Conservation (phyloP, 2,329 filamentous ascomycete species). For the Tothia fuscella region DNA sequence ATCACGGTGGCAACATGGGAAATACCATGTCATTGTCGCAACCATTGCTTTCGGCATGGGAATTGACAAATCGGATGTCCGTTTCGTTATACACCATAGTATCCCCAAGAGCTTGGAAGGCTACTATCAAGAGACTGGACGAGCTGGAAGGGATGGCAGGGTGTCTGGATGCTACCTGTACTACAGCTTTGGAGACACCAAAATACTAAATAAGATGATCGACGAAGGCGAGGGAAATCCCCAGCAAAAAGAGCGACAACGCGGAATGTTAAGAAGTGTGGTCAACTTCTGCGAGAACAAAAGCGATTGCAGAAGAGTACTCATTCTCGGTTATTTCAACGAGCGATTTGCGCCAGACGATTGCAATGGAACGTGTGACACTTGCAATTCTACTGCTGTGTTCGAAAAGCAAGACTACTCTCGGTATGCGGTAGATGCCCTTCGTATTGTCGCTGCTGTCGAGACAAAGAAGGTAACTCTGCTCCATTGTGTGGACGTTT, state of each 20-base stretch:
- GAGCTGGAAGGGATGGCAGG: conserved; percentile 83
- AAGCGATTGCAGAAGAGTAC: conserved; percentile 73
- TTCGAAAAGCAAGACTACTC: conserved; percentile 72
- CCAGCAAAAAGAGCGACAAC: conserved; percentile 74
- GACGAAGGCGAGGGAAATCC: conserved; percentile 61
- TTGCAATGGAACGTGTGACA: conserved; percentile 74
- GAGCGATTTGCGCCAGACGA: conserved; percentile 63
- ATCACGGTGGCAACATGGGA: conserved; percentile 67
- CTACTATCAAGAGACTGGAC: conserved; percentile 96
- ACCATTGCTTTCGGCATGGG: conserved; percentile 99
- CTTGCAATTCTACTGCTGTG: conserved; percentile 61
- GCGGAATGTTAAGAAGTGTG: conserved; percentile 74
- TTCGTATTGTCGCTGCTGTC: conserved; percentile 39
- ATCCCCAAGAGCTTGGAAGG: conserved; percentile 93
- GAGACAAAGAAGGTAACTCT: conserved; percentile 52
- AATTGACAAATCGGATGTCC: conserved; percentile 96
- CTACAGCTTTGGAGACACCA: conserved; percentile 70
- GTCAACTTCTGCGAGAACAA: conserved; percentile 82
- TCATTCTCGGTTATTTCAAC: conserved; percentile 89
- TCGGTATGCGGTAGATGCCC: conserved; percentile 55
- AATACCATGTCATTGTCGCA: conserved; percentile 81
- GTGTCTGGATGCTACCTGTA: conserved; percentile 82
- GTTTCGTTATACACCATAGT: conserved; percentile 88
- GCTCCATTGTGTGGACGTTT: conserved; percentile 70
- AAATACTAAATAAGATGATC: conserved; percentile 67